Conservation (phyloP, 1,139 yeast genomes). For the Pichia sp. region DNA sequence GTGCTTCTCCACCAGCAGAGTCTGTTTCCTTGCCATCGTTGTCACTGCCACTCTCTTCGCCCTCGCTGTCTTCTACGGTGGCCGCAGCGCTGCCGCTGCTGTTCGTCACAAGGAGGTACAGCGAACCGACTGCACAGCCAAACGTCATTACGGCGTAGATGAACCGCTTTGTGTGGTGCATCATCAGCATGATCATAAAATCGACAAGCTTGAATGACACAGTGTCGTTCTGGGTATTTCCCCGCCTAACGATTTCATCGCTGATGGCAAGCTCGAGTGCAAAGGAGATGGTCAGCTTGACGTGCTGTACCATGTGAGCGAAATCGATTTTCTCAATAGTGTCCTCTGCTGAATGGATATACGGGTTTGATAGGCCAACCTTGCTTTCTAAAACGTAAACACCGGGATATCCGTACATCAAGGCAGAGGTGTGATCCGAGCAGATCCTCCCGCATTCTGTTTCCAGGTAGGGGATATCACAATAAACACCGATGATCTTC, state of each 20-base stretch:
- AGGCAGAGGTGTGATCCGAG: conserved; percentile 87
- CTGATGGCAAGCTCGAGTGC: conserved; percentile 54
- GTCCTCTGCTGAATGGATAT: conserved; percentile 74
- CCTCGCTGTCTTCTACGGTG: too few species aligned
- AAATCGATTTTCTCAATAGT: conserved; percentile 76
- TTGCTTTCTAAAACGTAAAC: conserved; percentile 78
- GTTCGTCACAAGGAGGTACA: conserved; percentile 7
- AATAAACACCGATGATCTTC: conserved; percentile 54
- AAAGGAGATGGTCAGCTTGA: conserved; percentile 67
- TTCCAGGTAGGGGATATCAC: conserved; percentile 65
- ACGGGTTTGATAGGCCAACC: conserved; percentile 58
- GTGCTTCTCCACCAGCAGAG: background rate
- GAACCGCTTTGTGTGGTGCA: conserved; percentile 22
- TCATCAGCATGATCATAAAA: conserved; percentile 19
- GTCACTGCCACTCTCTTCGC: too few species aligned
- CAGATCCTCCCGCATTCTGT: conserved; percentile 89
- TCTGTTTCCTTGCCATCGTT: too few species aligned
- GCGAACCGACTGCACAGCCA: conserved; percentile 10
- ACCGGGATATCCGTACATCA: conserved; percentile 77
- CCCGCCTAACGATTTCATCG: background rate
- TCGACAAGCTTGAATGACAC: conserved; percentile 20
- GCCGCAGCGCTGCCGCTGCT: background rate
- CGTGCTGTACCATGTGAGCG: conserved; percentile 74
- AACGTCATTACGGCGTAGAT: conserved; percentile 16
- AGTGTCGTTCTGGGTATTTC: conserved; percentile 1